These are phyloP conservation scores for Pinus tabuliformis DNA, from an alignment of 75 land plant genomes.

Conservation along the genomic window DNA sequence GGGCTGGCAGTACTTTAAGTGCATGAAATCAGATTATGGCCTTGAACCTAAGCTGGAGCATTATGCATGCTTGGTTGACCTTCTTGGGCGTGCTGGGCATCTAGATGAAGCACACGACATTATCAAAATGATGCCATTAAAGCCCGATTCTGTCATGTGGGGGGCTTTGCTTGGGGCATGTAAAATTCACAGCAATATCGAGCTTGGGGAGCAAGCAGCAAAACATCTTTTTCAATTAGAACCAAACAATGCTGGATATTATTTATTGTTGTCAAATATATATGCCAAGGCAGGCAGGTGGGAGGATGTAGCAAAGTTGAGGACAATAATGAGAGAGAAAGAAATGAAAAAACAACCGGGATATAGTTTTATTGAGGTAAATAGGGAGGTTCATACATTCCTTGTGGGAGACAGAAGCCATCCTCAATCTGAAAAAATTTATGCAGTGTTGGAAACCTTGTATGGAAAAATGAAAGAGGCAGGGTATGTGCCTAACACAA, in stretches of 20 bases:
- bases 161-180: constrained; percentile 47
- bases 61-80: constrained; percentile 29
- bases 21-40: constrained; percentile 8
- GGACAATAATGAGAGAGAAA: constrained; percentile 4
- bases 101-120: constrained; percentile 44
- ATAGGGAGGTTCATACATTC: constrained; percentile 11
- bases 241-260: neutral
- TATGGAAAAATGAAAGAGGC: constrained; percentile 1
- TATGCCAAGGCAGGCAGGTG: constrained; percentile 19
- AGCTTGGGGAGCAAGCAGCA: neutral
- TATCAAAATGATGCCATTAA: constrained; percentile 43
- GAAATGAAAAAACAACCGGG: constrained; percentile 5
- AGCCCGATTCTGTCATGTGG: constrained; percentile 47
- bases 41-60: constrained; percentile 19
- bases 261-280: constrained; percentile 1
- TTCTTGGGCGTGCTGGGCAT: constrained; percentile 34
- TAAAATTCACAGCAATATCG: constrained; percentile 3
- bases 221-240: neutral
- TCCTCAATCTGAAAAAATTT: constrained; percentile 6
- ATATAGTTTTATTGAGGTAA: constrained; percentile 18
- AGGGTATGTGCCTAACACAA: constrained; percentile 2
- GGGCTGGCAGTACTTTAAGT: constrained; percentile 5
- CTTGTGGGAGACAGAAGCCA: neutral
- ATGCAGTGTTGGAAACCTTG: constrained; percentile 3
- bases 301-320: constrained; percentile 14